Conservation (phyloP, 75 land plant species). For the Sequoia sempervirens region DNA sequence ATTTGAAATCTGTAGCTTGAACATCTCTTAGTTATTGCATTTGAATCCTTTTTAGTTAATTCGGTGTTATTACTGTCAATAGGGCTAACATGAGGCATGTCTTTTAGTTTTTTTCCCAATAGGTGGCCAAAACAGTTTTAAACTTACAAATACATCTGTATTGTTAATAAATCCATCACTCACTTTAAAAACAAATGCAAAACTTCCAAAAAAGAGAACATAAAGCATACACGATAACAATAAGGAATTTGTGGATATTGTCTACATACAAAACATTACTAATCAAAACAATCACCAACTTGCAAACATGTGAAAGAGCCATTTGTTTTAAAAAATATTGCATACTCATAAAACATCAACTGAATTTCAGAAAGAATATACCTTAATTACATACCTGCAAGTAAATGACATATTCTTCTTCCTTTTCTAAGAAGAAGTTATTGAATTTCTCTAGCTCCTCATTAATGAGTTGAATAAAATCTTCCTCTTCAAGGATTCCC, state of each 20-base stretch:
- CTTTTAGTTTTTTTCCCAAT: background rate
- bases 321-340: background rate
- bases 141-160: background rate
- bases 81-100: background rate
- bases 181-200: background rate
- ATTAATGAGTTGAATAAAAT: slow-evolving; percentile 73
- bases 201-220: background rate
- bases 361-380: background rate
- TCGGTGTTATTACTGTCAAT: background rate
- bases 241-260: background rate
- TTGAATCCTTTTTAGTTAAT: background rate
- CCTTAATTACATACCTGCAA: slow-evolving; percentile 50
- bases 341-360: background rate
- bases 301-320: background rate
- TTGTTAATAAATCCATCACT: background rate
- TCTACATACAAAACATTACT: background rate
- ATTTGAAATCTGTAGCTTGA: no score
- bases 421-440: slow-evolving; percentile 84
- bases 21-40: background rate
- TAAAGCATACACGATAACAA: background rate
- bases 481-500: slow-evolving; percentile 28
- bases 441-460: slow-evolving; percentile 92
- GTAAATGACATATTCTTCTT: slow-evolving; percentile 88
- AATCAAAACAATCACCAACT: background rate
- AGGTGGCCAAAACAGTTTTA: background rate